These are phyloP conservation scores for Monosporascus sp. DNA, from an alignment of 2,329 filamentous ascomycete species.

Conservation along the genomic window DNA sequence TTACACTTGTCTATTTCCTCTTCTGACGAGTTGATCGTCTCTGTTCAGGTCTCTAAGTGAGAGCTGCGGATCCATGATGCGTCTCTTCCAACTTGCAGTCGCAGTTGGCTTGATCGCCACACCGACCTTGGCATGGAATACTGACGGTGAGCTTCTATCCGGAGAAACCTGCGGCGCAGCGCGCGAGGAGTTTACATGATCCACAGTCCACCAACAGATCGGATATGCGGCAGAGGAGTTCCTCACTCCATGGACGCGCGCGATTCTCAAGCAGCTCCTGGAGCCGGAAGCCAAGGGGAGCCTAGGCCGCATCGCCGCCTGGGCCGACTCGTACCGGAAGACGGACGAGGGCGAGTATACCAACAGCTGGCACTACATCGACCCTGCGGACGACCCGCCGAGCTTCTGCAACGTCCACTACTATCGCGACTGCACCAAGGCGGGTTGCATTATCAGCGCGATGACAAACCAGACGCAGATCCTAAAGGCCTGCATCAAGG, in stretches of 20 bases:
- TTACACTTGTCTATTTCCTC: too few relatives aligned
- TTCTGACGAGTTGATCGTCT: too few relatives aligned
- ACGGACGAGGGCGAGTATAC: conserved; percentile 30
- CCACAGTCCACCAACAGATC: conserved; percentile 16
- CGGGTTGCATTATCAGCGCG: conserved; percentile 21
- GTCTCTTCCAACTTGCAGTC: conserved; percentile 7
- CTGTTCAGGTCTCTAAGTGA: too few relatives aligned
- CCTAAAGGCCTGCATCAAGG: conserved; percentile 10
- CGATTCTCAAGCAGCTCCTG: conserved; percentile 28
- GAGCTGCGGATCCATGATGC: conserved; percentile 4
- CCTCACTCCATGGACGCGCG: conserved; percentile 10
- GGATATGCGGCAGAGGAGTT: conserved; percentile 16
- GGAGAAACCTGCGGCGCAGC: neutral
- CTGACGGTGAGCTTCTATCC: conserved; percentile 7
- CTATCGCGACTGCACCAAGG: conserved; percentile 31
- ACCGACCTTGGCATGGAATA: conserved; percentile 15
- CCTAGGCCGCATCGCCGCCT: conserved; percentile 32
- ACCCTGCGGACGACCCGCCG: conserved; percentile 35
- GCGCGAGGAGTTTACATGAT: neutral
- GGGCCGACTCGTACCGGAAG: conserved; percentile 34
- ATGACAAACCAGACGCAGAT: conserved; percentile 22
- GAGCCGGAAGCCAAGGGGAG: conserved; percentile 24
- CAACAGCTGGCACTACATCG: conserved; percentile 35
- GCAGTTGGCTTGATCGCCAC: conserved; percentile 7
- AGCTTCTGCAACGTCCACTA: conserved; percentile 30